A percentile compares a stretch with the other conserved stretches of the same genome.
These are phyloP conservation scores for Cladobotryum protrusum DNA, from an alignment of 2,329 filamentous ascomycete genomes.

Conservation along the genomic window DNA sequence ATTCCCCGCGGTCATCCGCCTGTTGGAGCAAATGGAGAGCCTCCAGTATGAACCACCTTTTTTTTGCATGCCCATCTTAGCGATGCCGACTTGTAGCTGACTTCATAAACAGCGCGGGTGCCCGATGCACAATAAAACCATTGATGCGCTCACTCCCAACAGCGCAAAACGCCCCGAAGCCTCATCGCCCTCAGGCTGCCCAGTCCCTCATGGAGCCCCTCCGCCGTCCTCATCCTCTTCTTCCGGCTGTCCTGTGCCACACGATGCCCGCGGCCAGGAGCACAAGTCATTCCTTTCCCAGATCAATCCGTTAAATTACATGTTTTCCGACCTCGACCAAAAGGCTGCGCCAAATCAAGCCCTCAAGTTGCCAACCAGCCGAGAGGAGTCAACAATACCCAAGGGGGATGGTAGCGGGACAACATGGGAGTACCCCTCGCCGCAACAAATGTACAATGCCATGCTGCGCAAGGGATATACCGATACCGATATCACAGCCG, in stretches of 20 bases:
- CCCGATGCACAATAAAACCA: constrained; percentile 51
- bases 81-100: constrained; percentile 15
- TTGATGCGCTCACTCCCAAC: constrained; percentile 39
- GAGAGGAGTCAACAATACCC: constrained; percentile 88
- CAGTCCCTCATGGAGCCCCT: constrained; percentile 35
- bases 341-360: constrained; percentile 67
- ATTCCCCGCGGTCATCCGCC: constrained; percentile 28
- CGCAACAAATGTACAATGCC: constrained; percentile 99
- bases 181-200: constrained; percentile 34
- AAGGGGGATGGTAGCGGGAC: constrained; percentile 69
- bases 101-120: constrained; percentile 40
- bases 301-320: constrained; percentile 78
- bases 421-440: constrained; percentile 90
- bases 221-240: constrained; percentile 18
- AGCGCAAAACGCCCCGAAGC: constrained; percentile 15
- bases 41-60: constrained; percentile 24
- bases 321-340: constrained; percentile 85
- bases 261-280: constrained; percentile 27
- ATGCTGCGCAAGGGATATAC: constrained; percentile 93
- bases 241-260: constrained; percentile 42
- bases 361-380: constrained; percentile 66
- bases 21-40: constrained; percentile 21
- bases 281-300: constrained; percentile 47
- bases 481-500: constrained; percentile 86
- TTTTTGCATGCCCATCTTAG: neutral